Conservation (phyloP, 371 early-diverging fungal genomes). For the Mucor sp. region DNA sequence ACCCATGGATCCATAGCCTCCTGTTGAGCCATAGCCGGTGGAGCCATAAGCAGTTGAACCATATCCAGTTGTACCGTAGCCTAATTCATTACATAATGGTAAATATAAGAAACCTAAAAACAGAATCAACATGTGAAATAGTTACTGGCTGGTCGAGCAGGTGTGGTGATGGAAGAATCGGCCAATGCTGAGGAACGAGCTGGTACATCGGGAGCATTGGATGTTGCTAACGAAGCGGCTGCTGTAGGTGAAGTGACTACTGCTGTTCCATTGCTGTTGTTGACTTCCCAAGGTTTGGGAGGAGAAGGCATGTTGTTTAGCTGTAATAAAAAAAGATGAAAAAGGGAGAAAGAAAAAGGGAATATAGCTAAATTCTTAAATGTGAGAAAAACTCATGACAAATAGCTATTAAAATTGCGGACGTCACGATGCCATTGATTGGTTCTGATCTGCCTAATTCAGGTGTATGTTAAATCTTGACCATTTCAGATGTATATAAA, state of each 20-base stretch:
- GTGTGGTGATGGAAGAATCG: conserved; percentile 11
- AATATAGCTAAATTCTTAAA: not conserved
- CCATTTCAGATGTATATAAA: not conserved
- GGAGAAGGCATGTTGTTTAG: conserved; percentile 60
- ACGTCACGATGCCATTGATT: conserved; percentile 9
- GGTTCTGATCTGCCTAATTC: conserved; percentile 1
- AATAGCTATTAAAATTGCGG: conserved; percentile 5
- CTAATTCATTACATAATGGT: not conserved
- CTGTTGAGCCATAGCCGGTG: conserved; percentile 1
- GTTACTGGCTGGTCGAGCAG: conserved; percentile 30
- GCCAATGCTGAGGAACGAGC: conserved; percentile 12
- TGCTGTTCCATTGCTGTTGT: conserved; percentile 16
- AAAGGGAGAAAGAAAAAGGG: not conserved
- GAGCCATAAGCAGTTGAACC: conserved; percentile 8
- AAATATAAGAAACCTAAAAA: not conserved
- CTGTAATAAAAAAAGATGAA: not conserved
- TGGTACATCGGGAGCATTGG: conserved; percentile 21
- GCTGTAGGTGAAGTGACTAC: conserved; percentile 21
- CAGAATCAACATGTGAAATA: not conserved
- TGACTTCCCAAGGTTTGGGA: conserved; percentile 90
- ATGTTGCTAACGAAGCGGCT: conserved; percentile 24
- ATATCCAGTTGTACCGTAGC: conserved; percentile 6
- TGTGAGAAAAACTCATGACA: conserved; percentile 17
- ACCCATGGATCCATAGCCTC: conserved; percentile 3
- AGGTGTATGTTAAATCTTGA: not conserved